Evolutionary conservation across 169 alveolate species (phyloP).

Genomic region (Eimeria acervulina): DNA sequence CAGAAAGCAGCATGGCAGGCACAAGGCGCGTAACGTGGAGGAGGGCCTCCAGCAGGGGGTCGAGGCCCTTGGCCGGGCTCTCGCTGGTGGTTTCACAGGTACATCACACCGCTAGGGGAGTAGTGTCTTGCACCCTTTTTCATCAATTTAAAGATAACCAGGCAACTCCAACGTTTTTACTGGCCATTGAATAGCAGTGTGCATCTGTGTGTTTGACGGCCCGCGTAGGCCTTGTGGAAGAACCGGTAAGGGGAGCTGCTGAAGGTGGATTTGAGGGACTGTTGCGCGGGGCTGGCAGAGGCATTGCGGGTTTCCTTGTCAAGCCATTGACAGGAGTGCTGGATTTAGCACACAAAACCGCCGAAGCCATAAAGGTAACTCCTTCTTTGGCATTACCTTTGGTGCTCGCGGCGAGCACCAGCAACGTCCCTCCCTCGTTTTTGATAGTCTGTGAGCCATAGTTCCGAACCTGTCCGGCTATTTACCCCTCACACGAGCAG

Average conservation of each 20-base stretch:
- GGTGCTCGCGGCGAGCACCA: neutral
- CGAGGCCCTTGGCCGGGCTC: slow-evolving; percentile 89
- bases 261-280: slow-evolving; percentile 86
- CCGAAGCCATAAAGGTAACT: slow-evolving; percentile 87
- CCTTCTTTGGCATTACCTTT: neutral
- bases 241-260: slow-evolving; percentile 84
- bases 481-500: neutral
- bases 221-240: slow-evolving; percentile 82
- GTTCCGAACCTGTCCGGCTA: neutral
- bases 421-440: neutral
- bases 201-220: neutral
- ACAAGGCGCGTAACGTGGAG: slow-evolving; percentile 86
- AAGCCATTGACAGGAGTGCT: slow-evolving; percentile 89
- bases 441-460: neutral
- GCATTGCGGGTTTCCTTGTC: slow-evolving; percentile 88
- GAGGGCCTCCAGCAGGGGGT: slow-evolving; percentile 88
- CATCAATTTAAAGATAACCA: neutral
- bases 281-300: slow-evolving; percentile 87
- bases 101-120: neutral
- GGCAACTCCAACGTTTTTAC: neutral
- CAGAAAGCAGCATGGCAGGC: slow-evolving; percentile 86
- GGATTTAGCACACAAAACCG: slow-evolving; percentile 88
- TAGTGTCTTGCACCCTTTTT: neutral
- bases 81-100: slow-evolving; percentile 89
- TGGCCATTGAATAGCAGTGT: neutral